Base-by-base conservation (phyloP, 2,329 filamentous ascomycete genomes). In the Aspergillus udagawae region DNA sequence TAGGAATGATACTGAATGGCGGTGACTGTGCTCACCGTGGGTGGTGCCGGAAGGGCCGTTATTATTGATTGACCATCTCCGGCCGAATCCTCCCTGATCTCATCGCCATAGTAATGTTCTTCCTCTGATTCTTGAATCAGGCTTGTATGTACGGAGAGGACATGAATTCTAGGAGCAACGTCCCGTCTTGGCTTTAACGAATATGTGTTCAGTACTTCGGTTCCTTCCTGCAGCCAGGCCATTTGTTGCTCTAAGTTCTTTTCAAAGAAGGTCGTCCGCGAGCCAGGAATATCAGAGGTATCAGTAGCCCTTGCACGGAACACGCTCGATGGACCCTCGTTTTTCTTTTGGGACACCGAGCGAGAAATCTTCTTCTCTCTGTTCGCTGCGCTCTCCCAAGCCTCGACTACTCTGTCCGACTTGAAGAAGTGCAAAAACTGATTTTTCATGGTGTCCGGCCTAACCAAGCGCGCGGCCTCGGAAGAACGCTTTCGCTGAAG, bases 361-460 rank as follows among this genome's bases (percentile, higher is more conserved):
- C 57, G 57, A 20, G 56, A 61, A 28, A 56, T 12, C 20, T 49
- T 64, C 21, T 58, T 62, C n/a, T 66, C 60, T 32, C 62, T 67
- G 21, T 63, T 62, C 23, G 62, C 57, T 10, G 66, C 60, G 35
- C 38, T 64, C 27, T 72, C 70, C 69, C 69, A 72, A 9, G 66
- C 61, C 9, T 73, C 70, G 14, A 67, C 54, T 17, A 72, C 70
- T n/a, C 64, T 66, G 52, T 72, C 70, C 2, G 69, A 70, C 44
- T 68, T 71, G n/a, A 73, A 62, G 54, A 68, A 70, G 14, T 71
- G 68, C 35, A 65, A 62, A 17, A 73, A 62, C 57, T 73, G 71
- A 10, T 66, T 60, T 55, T 68, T 71, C 65, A 73, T 67, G 4
- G 61, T 67, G 8, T 73, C 68, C 2, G 52, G 58, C 48, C 55